These are phyloP conservation scores for Aspergillus caelatus DNA, from an alignment of 2,329 filamentous ascomycete species.

Conservation along the genomic window DNA sequence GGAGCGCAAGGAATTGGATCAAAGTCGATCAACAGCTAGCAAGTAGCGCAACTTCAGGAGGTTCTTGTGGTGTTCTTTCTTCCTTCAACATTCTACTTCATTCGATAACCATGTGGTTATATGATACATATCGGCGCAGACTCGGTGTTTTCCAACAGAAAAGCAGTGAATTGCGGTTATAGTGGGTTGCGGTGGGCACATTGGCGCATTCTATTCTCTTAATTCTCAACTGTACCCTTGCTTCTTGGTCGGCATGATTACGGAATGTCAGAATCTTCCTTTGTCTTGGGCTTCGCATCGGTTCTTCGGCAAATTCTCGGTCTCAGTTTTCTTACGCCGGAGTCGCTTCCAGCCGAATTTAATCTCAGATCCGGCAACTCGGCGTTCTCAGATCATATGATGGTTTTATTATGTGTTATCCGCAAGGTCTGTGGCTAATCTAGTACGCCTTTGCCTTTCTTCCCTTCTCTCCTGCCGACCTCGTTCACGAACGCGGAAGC, in stretches of 20 bases:
- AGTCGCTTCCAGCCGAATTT: neutral
- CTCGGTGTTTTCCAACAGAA: slow-evolving; percentile 28
- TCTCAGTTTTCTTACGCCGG: neutral
- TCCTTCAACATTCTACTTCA: slow-evolving; percentile 19
- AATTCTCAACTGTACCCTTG: slow-evolving; percentile 14
- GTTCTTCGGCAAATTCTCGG: slow-evolving; percentile 7
- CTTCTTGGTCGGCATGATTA: slow-evolving; percentile 9
- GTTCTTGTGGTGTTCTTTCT: slow-evolving; percentile 5
- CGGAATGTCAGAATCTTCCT: slow-evolving; percentile 11
- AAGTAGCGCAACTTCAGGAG: neutral
- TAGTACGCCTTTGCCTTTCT: slow-evolving; percentile 16
- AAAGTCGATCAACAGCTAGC: neutral
- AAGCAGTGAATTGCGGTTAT: slow-evolving; percentile 30
- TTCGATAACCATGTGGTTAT: slow-evolving; percentile 33
- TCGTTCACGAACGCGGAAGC: slow-evolving; percentile 53
- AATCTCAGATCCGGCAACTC: neutral
- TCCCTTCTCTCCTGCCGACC: slow-evolving; percentile 59
- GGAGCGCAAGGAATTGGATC: neutral
- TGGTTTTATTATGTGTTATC: neutral
- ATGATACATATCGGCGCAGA: slow-evolving; percentile 35
- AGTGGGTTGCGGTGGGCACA: slow-evolving; percentile 24
- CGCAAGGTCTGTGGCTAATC: neutral
- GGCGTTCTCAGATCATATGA: neutral
- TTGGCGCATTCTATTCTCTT: slow-evolving; percentile 11
- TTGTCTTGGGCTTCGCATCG: neutral